Percentiles rank a stretch among this genome's conserved stretches.
These are phyloP conservation scores for Pichia heedii DNA, from an alignment of 805 yeast species.

Conservation along the genomic window DNA sequence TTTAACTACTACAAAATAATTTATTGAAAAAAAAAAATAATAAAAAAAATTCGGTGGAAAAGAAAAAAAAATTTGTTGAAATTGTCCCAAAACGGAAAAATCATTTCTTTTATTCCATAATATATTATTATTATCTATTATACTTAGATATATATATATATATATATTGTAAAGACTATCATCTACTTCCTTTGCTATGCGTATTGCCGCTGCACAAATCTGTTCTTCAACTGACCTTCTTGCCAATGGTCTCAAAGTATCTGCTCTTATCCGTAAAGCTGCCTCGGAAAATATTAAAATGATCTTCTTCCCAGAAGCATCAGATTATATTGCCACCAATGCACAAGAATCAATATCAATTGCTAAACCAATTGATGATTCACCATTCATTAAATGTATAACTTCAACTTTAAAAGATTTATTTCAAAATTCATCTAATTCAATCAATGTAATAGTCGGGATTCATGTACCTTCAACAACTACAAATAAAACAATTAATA, in stretches of 20 bases:
- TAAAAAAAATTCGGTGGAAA: no score
- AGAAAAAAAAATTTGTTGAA: no score
- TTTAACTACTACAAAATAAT: no score
- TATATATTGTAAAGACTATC: no score
- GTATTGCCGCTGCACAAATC: slow-evolving; percentile 80
- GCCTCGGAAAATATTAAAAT: slow-evolving; percentile 51
- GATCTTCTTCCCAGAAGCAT: slow-evolving; percentile 86
- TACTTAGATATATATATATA: no score
- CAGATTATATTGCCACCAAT: slow-evolving; percentile 74
- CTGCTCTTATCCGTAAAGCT: slow-evolving; percentile 55
- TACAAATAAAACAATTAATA: slow-evolving; percentile 12
- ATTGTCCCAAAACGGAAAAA: no score
- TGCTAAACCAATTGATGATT: slow-evolving; percentile 37
- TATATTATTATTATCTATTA: no score
- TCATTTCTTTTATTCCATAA: no score
- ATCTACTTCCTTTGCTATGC: slow-evolving; percentile 33
- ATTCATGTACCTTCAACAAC: slow-evolving; percentile 64
- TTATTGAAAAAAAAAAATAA: no score
- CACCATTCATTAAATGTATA: slow-evolving; percentile 35
- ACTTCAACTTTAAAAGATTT: slow-evolving; percentile 37
- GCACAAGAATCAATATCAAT: slow-evolving; percentile 55
- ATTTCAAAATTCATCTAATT: slow-evolving; percentile 30
- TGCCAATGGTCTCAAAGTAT: slow-evolving; percentile 52
- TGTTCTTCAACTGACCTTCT: slow-evolving; percentile 59
- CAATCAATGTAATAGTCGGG: slow-evolving; percentile 70